Evolutionary conservation across 306 rosid species (phyloP).

Genomic region (Parietaria judaica): DNA sequence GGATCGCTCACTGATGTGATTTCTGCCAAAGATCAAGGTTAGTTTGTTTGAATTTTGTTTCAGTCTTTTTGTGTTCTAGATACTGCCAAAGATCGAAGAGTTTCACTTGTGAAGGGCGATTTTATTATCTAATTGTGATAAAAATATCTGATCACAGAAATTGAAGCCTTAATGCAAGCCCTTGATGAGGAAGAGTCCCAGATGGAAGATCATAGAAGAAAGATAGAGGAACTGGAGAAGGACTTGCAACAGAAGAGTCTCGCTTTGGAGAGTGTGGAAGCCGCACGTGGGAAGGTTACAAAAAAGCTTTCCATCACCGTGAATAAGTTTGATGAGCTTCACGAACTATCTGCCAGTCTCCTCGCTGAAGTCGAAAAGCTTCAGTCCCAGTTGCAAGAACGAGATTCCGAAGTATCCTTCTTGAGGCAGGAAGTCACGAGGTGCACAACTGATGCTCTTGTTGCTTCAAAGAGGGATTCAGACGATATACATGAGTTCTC

Average conservation of each 20-base stretch:
- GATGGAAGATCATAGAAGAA: slow-evolving; percentile 63
- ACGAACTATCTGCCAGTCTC: slow-evolving; percentile 72
- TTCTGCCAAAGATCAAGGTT: slow-evolving; percentile 84
- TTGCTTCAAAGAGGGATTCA: slow-evolving; percentile 51
- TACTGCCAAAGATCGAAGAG: too few relatives aligned
- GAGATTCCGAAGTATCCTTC: slow-evolving; percentile 89
- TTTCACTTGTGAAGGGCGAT: too few relatives aligned
- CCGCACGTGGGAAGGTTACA: slow-evolving; percentile 67
- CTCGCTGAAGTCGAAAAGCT: slow-evolving; percentile 86
- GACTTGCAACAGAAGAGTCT: slow-evolving; percentile 55
- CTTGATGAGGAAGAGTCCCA: slow-evolving; percentile 92
- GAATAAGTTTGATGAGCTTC: slow-evolving; percentile 92
- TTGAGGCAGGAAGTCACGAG: slow-evolving; percentile 94
- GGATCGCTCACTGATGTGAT: slow-evolving; percentile 52
- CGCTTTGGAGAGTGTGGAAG: slow-evolving; percentile 62
- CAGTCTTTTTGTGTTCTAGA: background rate
- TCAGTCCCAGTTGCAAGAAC: slow-evolving; percentile 90
- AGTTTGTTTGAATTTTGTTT: slow-evolving; percentile 13
- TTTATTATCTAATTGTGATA: too few relatives aligned
- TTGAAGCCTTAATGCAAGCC: slow-evolving; percentile 84
- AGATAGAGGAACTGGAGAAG: slow-evolving; percentile 60
- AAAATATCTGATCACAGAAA: slow-evolving; percentile 48
- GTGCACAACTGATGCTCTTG: slow-evolving; percentile 86
- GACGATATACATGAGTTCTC: slow-evolving; percentile 60
- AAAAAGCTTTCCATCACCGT: slow-evolving; percentile 82